These are phyloP conservation scores for Aspergillus nidulans DNA, from an alignment of 495 filamentous ascomycete species.

Conservation along the genomic window DNA sequence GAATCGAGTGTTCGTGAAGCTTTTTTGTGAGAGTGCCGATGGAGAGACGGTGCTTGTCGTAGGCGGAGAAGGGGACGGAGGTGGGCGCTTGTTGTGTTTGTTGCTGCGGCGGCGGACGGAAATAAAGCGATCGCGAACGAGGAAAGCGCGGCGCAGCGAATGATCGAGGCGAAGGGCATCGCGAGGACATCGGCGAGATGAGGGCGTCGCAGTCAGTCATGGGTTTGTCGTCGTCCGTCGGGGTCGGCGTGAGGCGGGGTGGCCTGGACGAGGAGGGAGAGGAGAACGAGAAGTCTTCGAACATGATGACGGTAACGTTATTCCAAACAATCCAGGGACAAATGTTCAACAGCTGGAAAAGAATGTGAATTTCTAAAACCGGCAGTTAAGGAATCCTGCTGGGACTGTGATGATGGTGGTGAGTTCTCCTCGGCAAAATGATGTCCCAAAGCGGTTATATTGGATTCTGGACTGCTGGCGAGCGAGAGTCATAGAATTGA, in stretches of 20 bases:
- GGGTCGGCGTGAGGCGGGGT: constrained; percentile 22
- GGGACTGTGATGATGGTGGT: background rate
- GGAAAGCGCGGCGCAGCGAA: constrained; percentile 28
- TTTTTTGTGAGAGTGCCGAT: constrained; percentile 42
- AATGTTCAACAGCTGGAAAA: background rate
- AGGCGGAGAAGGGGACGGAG: constrained; percentile 39
- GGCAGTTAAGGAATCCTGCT: background rate
- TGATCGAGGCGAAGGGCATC: constrained; percentile 43
- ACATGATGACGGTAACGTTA: constrained; percentile 26
- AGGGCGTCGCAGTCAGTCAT: constrained; percentile 26
- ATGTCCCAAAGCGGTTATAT: constrained; percentile 7
- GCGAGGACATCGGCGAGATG: constrained; percentile 43
- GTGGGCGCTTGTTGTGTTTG: constrained; percentile 25
- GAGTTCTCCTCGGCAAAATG: background rate
- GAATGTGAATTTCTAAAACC: background rate
- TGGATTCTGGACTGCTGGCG: background rate
- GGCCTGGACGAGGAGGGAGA: constrained; percentile 36
- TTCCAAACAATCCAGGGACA: background rate
- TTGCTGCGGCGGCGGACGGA: constrained; percentile 30
- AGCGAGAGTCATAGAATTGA: background rate
- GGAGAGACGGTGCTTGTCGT: constrained; percentile 37
- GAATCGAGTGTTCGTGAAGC: constrained; percentile 43
- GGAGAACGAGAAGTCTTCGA: constrained; percentile 46
- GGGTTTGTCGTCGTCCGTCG: constrained; percentile 24
- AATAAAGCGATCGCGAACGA: constrained; percentile 34